Percentiles rank a stretch among this genome's conserved stretches.
Evolutionary conservation across 179 eudicot genomes (phyloP).

Genomic region (Carnegiea gigantea): DNA sequence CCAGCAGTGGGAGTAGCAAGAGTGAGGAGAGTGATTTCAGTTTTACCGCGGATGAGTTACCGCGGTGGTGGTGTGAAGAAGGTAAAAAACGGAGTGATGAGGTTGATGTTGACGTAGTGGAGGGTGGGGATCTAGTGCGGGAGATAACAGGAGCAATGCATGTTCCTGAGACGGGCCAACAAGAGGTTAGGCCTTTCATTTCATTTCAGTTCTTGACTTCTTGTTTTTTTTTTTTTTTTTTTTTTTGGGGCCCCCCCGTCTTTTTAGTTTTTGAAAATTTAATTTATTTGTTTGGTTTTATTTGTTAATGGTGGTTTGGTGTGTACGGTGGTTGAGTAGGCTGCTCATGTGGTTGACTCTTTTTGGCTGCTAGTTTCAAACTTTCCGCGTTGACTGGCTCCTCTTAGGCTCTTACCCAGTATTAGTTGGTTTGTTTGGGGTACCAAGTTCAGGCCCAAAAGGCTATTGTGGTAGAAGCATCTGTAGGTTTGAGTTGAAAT

Average conservation of each 20-base stretch:
- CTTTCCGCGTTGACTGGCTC: conserved; percentile 15
- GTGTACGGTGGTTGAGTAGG: conserved; percentile 13
- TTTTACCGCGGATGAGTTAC: conserved; percentile 27
- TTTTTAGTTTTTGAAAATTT: neutral
- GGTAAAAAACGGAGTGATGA: conserved; percentile 14
- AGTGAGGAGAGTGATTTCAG: conserved; percentile 4
- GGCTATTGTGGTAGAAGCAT: too few species aligned
- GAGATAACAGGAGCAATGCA: conserved; percentile 18
- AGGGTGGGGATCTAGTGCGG: conserved; percentile 7
- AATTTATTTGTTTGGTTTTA: neutral
- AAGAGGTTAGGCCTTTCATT: neutral
- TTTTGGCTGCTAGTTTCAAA: conserved; percentile 14
- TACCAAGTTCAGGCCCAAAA: too few species aligned
- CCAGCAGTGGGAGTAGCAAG: conserved; percentile 14
- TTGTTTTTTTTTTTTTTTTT: neutral
- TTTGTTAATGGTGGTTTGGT: neutral
- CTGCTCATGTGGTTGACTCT: conserved; percentile 7
- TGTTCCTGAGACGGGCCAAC: conserved; percentile 20
- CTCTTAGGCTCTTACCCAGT: too few species aligned
- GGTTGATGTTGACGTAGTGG: neutral
- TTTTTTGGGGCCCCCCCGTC: too few species aligned
- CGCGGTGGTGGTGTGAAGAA: conserved; percentile 10
- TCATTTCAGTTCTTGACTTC: neutral
- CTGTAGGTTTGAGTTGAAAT: too few species aligned
- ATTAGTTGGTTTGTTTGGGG: too few species aligned